phyloP scores from a whole-genome alignment of 106 monocot species.

The Posidonia australis region DNA sequence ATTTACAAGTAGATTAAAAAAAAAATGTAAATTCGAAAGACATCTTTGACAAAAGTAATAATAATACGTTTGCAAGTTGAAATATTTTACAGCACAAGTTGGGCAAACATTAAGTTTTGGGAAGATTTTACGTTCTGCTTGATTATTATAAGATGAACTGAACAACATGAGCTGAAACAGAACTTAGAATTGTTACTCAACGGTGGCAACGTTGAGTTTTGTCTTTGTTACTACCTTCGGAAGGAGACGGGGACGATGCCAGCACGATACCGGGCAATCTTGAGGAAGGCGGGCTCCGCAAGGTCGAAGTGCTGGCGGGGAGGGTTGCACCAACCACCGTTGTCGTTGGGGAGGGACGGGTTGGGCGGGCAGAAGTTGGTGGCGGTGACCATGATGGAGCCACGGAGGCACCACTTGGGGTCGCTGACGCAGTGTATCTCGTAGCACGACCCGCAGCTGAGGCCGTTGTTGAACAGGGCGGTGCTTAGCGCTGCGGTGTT shows the following conservation, averaged over 20 bases:
- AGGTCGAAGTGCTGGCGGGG: slow-evolving; percentile 13
- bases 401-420: slow-evolving; percentile 43
- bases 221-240: slow-evolving; percentile 1
- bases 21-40: no score
- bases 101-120: no score
- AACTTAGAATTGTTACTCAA: neutral
- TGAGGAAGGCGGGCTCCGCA: slow-evolving; percentile 14
- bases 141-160: neutral
- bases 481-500: slow-evolving; percentile 62
- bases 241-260: slow-evolving; percentile 17
- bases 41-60: neutral
- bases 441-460: slow-evolving; percentile 58
- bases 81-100: neutral
- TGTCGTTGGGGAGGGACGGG: slow-evolving; percentile 8
- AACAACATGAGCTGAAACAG: neutral
- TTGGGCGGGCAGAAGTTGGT: slow-evolving; percentile 89
- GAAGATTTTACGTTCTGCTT: no score
- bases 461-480: slow-evolving; percentile 45
- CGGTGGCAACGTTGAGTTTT: neutral
- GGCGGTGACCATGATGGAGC: slow-evolving; percentile 60
- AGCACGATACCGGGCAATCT: slow-evolving; percentile 12
- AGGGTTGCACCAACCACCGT: slow-evolving; percentile 16
- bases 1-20: no score
- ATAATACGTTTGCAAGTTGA: neutral
- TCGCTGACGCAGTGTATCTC: slow-evolving; percentile 34